Conservation (phyloP, 2,329 filamentous ascomycete genomes). For the Furcasterigmium furcatum region DNA sequence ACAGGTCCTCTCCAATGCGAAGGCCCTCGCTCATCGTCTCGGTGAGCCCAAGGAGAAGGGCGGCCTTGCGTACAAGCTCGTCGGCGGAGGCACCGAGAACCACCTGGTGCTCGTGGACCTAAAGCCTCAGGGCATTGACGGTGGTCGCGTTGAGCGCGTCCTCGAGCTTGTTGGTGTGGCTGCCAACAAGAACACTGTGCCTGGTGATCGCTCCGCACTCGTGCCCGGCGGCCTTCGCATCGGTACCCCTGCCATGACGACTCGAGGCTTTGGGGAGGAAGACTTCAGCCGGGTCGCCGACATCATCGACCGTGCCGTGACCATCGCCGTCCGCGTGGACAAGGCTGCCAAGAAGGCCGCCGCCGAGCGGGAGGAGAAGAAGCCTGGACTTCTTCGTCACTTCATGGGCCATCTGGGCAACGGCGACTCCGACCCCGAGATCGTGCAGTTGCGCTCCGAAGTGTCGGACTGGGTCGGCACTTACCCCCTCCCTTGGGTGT, state of each 20-base stretch:
- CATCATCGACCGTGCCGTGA: constrained; percentile 80
- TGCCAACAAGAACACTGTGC: constrained; percentile 99
- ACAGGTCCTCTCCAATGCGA: constrained; percentile 85
- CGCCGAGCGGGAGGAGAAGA: constrained; percentile 64
- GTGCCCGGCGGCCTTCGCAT: constrained; percentile 91
- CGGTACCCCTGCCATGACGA: constrained; percentile 97
- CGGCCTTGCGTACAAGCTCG: constrained; percentile 80
- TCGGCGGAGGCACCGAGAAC: constrained; percentile 94
- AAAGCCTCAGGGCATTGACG: constrained; percentile 84
- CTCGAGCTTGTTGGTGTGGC: constrained; percentile 92
- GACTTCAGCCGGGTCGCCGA: constrained; percentile 87
- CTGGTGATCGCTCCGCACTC: constrained; percentile 89
- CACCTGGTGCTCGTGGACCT: constrained; percentile 92
- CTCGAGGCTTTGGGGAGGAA: constrained; percentile 81
- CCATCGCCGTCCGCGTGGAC: constrained; percentile 73
- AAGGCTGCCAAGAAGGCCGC: constrained; percentile 68
- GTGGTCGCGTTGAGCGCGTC: constrained; percentile 83
- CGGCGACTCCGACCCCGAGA: constrained; percentile 66
- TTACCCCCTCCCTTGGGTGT: constrained; percentile 67
- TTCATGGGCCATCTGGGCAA: constrained; percentile 68
- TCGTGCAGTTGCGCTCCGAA: constrained; percentile 69
- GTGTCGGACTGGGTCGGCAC: constrained; percentile 78
- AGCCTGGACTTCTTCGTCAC: constrained; percentile 59
- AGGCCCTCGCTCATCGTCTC: constrained; percentile 72
- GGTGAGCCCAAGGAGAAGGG: constrained; percentile 69